phyloP scores from a whole-genome alignment of 2,329 filamentous ascomycete species.

The Diaporthe batatas region DNA sequence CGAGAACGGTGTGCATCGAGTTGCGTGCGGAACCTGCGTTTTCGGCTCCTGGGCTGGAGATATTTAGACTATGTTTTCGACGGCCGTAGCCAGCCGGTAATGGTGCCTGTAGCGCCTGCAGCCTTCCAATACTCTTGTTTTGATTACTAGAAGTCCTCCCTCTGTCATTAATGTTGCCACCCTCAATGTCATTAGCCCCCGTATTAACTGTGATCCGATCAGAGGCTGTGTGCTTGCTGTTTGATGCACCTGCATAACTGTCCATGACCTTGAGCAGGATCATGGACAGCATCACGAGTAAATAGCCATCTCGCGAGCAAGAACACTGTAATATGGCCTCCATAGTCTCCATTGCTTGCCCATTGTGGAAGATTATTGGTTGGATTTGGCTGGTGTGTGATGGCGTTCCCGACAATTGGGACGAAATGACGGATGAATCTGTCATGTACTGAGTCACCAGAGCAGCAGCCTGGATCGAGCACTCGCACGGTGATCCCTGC shows the following conservation, averaged over 20 bases:
- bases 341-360: not conserved
- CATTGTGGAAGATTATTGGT: not conserved
- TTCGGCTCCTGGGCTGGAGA: not conserved
- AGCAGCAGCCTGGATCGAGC: not conserved
- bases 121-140: not conserved
- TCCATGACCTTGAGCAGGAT: constrained; percentile 3
- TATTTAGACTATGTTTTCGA: not conserved
- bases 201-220: too few species aligned
- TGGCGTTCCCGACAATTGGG: not conserved
- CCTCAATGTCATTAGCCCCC: not conserved
- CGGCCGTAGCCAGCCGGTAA: not conserved
- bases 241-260: not conserved
- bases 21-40: not conserved
- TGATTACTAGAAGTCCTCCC: not conserved
- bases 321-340: not conserved
- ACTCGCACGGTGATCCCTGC: not conserved
- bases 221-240: not conserved
- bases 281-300: not conserved
- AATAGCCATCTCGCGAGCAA: not conserved
- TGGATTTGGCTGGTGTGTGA: not conserved
- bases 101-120: not conserved
- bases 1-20: not conserved
- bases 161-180: not conserved
- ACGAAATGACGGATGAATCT: not conserved
- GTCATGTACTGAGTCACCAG: not conserved